Evolutionary conservation across 2,329 filamentous ascomycete genomes (phyloP).

Genomic region (Alternaria dauci): DNA sequence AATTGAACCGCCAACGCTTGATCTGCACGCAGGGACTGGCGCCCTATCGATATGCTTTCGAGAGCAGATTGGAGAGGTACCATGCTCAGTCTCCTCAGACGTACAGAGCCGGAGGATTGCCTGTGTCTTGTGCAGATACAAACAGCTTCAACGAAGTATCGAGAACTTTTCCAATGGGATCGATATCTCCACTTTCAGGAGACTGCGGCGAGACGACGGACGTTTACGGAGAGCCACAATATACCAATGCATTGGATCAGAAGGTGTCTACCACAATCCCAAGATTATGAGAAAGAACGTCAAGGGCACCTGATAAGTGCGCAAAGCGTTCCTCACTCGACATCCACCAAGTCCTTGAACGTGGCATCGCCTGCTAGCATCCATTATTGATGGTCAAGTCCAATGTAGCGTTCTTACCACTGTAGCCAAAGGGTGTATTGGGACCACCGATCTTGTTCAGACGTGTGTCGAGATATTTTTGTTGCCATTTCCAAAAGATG

Average conservation of each 20-base stretch:
- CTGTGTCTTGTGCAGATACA: not conserved
- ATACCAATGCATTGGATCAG: not conserved
- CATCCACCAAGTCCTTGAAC: slow-evolving; percentile 41
- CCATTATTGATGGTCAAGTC: slow-evolving; percentile 44
- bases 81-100: not conserved
- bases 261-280: not conserved
- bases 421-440: slow-evolving; percentile 37
- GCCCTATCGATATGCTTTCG: not conserved
- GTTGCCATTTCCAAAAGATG: slow-evolving; percentile 44
- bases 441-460: slow-evolving; percentile 49
- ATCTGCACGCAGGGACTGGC: not conserved
- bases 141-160: not conserved
- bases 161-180: not conserved
- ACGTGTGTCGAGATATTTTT: slow-evolving; percentile 39
- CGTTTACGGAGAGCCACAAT: not conserved
- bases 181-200: not conserved
- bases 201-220: not conserved
- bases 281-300: not conserved
- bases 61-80: not conserved
- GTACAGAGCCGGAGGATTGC: not conserved
- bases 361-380: slow-evolving; percentile 38
- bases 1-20: no score
- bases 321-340: slow-evolving; percentile 26
- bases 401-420: slow-evolving; percentile 42
- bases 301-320: slow-evolving; percentile 25